Conservation (phyloP, 2,329 filamentous ascomycete genomes). For the Raffaelea arxii region DNA sequence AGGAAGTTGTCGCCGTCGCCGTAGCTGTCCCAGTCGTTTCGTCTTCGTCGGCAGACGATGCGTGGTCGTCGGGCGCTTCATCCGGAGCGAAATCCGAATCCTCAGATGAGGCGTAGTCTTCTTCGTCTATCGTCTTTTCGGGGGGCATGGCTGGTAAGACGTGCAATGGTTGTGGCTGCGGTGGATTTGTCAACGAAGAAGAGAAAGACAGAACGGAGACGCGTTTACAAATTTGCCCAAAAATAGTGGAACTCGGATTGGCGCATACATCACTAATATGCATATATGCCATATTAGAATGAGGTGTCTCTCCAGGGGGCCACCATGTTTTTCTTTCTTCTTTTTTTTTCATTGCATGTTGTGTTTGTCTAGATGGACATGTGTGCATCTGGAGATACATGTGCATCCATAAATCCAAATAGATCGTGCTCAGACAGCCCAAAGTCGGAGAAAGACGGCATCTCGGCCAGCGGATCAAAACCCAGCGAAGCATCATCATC, state of each 20-base stretch:
- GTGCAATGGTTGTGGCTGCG: not conserved
- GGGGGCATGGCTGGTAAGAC: slow-evolving; percentile 30
- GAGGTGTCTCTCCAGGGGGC: no score
- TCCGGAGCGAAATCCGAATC: slow-evolving; percentile 67
- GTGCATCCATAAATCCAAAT: slow-evolving; percentile 9
- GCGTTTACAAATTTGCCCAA: no score
- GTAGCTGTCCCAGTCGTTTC: slow-evolving; percentile 20
- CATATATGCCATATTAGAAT: no score
- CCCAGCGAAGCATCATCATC: slow-evolving; percentile 3
- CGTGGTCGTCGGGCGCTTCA: slow-evolving; percentile 29
- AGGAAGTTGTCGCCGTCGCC: slow-evolving; percentile 16
- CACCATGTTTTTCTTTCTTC: no score
- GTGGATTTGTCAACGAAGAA: not conserved
- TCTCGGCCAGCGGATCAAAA: slow-evolving; percentile 4
- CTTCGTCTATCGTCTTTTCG: slow-evolving; percentile 33
- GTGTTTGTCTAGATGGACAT: no score
- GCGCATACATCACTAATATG: no score
- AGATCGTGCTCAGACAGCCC: slow-evolving; percentile 7
- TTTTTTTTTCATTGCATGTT: no score
- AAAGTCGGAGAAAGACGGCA: slow-evolving; percentile 6
- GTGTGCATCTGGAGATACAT: slow-evolving; percentile 3
- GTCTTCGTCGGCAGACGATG: slow-evolving; percentile 39
- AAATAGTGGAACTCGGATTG: no score
- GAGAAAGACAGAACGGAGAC: no score
- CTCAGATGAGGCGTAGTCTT: slow-evolving; percentile 57